Evolutionary conservation across 2,329 filamentous ascomycete genomes (phyloP).

Genomic region (Aspergillus sp.): DNA sequence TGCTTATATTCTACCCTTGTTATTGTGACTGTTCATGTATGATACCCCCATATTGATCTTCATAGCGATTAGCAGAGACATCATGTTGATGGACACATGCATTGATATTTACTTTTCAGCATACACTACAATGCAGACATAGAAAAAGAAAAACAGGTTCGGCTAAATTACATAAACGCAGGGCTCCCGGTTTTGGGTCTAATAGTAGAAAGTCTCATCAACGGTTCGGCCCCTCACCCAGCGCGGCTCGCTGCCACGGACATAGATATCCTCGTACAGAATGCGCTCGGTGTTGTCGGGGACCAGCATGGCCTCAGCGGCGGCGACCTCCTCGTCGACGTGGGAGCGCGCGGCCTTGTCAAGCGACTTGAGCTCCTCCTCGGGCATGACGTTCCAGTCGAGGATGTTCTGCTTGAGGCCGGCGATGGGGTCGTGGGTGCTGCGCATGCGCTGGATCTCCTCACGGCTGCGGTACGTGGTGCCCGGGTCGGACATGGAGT

Average conservation of each 20-base stretch:
- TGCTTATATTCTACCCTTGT: constrained; percentile 3
- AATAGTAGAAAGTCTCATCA: constrained; percentile 86
- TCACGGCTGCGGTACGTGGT: constrained; percentile 99
- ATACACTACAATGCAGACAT: constrained; percentile 16
- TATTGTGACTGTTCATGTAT: constrained; percentile 7
- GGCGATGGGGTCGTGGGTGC: constrained; percentile 95
- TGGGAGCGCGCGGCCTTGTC: constrained; percentile 84
- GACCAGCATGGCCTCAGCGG: constrained; percentile 75
- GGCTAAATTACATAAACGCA: constrained; percentile 32
- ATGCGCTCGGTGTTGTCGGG: constrained; percentile 74
- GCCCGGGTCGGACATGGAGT: constrained; percentile 99
- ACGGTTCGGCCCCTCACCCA: constrained; percentile 79
- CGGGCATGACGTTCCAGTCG: constrained; percentile 82
- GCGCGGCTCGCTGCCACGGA: constrained; percentile 72
- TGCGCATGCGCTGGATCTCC: constrained; percentile 99
- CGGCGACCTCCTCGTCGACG: constrained; percentile 82
- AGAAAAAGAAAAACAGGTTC: constrained; percentile 20
- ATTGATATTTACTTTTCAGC: constrained; percentile 14
- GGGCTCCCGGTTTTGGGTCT: constrained; percentile 24
- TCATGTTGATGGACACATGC: neutral
- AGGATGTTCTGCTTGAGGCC: constrained; percentile 97
- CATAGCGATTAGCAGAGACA: too few species aligned
- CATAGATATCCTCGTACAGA: constrained; percentile 95
- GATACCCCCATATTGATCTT: constrained; percentile 13
- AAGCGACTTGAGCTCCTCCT: constrained; percentile 92